Conservation (phyloP, 108 stramenopile genomes). For the Aurantiochytrium sp. region DNA sequence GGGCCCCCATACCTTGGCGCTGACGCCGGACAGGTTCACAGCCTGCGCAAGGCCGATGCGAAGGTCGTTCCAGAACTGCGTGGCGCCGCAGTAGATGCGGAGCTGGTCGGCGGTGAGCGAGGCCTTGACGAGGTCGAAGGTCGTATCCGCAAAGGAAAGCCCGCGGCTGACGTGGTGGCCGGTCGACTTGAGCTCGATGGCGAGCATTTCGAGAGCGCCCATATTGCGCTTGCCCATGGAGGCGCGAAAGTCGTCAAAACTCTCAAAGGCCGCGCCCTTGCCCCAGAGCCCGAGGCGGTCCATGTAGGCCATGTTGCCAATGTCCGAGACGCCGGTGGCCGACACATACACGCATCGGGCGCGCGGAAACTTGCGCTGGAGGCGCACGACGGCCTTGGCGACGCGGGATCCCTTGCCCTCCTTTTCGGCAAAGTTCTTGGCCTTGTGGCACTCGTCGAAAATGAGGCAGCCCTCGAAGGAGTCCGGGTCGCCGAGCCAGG, state of each 20-base stretch:
- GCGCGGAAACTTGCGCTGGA: constrained; percentile 68
- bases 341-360: constrained; percentile 71
- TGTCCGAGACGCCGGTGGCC: constrained; percentile 75
- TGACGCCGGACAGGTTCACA: neutral
- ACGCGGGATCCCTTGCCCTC: constrained; percentile 54
- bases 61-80: constrained; percentile 59
- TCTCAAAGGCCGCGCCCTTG: constrained; percentile 47
- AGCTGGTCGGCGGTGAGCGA: constrained; percentile 46
- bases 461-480: constrained; percentile 66
- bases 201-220: constrained; percentile 74
- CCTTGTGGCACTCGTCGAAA: constrained; percentile 76
- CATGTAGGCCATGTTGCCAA: constrained; percentile 72
- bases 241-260: constrained; percentile 56
- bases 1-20: constrained; percentile 44
- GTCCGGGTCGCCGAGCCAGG: constrained; percentile 56
- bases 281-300: constrained; percentile 74
- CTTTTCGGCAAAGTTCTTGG: constrained; percentile 65
- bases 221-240: constrained; percentile 65
- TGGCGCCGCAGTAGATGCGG: constrained; percentile 57
- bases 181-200: constrained; percentile 70
- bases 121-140: constrained; percentile 63
- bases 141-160: constrained; percentile 69
- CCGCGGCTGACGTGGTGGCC: constrained; percentile 70
- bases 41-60: constrained; percentile 36
- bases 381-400: constrained; percentile 58